Conservation (phyloP, 2,329 filamentous ascomycete genomes). For the Cryphonectria naterciae region DNA sequence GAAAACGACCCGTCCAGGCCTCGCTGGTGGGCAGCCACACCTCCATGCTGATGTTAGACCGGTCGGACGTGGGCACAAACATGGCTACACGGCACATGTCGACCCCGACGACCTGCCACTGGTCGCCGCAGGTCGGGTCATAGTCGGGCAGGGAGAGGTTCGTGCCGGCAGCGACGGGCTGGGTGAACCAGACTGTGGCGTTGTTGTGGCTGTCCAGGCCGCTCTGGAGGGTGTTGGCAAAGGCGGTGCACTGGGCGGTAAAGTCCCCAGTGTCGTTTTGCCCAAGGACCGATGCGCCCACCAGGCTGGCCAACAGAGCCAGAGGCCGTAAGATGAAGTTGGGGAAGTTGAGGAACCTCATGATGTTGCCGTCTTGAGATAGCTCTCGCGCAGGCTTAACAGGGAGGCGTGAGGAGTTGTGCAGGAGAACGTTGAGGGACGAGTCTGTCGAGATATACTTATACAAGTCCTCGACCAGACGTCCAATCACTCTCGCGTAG, state of each 20-base stretch:
- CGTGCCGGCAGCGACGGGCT: slow-evolving; percentile 44
- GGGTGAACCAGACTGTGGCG: slow-evolving; percentile 41
- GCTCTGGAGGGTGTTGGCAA: slow-evolving; percentile 37
- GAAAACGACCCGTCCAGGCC: slow-evolving; percentile 49
- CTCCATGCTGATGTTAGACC: slow-evolving; percentile 50
- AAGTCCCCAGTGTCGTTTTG: slow-evolving; percentile 14
- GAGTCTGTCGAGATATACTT: neutral
- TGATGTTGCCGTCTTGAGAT: neutral
- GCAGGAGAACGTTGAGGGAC: neutral
- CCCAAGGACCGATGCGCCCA: neutral
- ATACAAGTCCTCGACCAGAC: neutral
- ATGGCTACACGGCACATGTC: slow-evolving; percentile 39
- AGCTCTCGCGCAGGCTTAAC: neutral
- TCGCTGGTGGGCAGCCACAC: slow-evolving; percentile 47
- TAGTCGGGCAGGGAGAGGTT: slow-evolving; percentile 44
- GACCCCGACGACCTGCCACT: slow-evolving; percentile 31
- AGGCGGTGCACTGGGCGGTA: slow-evolving; percentile 29
- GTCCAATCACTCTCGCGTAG: neutral
- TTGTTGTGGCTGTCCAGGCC: slow-evolving; percentile 37
- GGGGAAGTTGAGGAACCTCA: neutral
- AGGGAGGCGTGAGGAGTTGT: neutral
- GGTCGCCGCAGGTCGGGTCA: slow-evolving; percentile 42
- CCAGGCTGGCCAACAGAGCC: neutral
- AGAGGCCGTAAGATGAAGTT: neutral
- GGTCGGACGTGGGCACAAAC: slow-evolving; percentile 37